Base-by-base conservation (phyloP, 1,139 yeast genomes). In the Scheffersomyces cryptocercus region DNA sequence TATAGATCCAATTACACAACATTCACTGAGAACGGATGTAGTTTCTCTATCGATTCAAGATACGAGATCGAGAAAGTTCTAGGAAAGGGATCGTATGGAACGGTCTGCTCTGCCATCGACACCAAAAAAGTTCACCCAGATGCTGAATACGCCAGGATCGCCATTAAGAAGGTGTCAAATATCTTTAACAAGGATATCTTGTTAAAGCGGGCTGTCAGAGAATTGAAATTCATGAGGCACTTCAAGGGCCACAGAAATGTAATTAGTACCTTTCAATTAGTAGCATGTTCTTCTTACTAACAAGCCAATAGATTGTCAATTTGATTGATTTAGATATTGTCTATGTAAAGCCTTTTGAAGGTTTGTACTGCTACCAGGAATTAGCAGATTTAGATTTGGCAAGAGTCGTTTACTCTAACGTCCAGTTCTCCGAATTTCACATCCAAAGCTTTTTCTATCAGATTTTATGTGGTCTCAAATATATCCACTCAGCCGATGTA, bases 61-160 rank as follows among this genome's bases (percentile, higher is more conserved):
- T 93, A 90, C 63, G 73, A 76, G 43, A 72, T 91, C 11, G 67
- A 78, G 33, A 75, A 77, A 35, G 75, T 84, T 2, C 71, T 91
- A 39, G 98, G 98, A 0, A 82, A 84, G 52, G 98, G 98, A 0
- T 84, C 96, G 0, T 91, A 88, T 61, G 98, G 98, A 1, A 81
- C 85, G 0, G 98, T 93, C 3, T 86, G 93, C 55, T 79, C 89
- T 5, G 97, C 95, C 0, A 60, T 83, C 10, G 97, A 91, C 61
- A 66, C 76, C 13, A 56, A 59, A 15, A 53, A 52, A 35, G 63
- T 43, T 13, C 47, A 38, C 31, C 64, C 37, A 52, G 50, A 40
- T 15, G 15, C 15, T 15, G 44, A 37, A 6, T 24, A 14, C n/a
- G 26, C 53, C 24, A 71, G 39, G 56, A 82, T 58, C 9, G 97